phyloP scores from a whole-genome alignment of 2,329 filamentous ascomycete species.

The Colletotrichum spinosum region DNA sequence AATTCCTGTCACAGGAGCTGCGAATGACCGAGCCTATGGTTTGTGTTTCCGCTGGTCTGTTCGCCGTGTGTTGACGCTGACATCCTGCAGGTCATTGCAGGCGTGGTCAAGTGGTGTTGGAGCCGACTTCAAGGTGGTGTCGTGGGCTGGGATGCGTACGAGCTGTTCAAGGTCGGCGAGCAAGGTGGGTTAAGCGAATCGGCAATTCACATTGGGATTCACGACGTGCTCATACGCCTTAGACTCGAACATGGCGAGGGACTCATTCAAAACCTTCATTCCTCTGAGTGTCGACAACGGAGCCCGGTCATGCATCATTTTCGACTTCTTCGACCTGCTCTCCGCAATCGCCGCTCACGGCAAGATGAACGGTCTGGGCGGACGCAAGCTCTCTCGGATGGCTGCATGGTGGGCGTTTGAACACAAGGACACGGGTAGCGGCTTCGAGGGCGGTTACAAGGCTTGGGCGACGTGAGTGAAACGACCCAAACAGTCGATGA shows the following conservation, averaged over 20 bases:
- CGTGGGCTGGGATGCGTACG: slow-evolving; percentile 97
- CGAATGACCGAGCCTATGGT: slow-evolving; percentile 96
- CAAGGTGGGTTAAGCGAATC: slow-evolving; percentile 70
- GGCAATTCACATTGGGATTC: neutral
- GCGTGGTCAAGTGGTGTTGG: slow-evolving; percentile 99
- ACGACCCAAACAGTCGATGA: neutral
- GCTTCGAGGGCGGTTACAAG: slow-evolving; percentile 95
- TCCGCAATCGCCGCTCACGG: slow-evolving; percentile 92
- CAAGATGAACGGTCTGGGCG: slow-evolving; percentile 92
- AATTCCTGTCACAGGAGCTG: slow-evolving; percentile 83
- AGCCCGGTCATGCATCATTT: slow-evolving; percentile 87
- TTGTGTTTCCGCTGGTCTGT: slow-evolving; percentile 47
- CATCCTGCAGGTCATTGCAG: slow-evolving; percentile 80
- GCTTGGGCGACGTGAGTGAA: slow-evolving; percentile 79
- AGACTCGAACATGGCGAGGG: slow-evolving; percentile 92
- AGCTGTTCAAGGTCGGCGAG: slow-evolving; percentile 95
- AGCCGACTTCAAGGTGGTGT: slow-evolving; percentile 90
- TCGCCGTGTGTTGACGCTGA: slow-evolving; percentile 36
- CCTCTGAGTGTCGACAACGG: slow-evolving; percentile 92
- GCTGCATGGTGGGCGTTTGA: slow-evolving; percentile 99
- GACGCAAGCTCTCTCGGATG: slow-evolving; percentile 92
- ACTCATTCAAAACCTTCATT: slow-evolving; percentile 97
- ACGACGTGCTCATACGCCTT: slow-evolving; percentile 31
- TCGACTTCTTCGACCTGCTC: slow-evolving; percentile 95
- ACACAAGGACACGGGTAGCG: slow-evolving; percentile 85